Percentiles rank a stretch among this genome's conserved stretches.
Conservation (phyloP, 2,329 filamentous ascomycete genomes). For the Paracamarosporium sp. region DNA sequence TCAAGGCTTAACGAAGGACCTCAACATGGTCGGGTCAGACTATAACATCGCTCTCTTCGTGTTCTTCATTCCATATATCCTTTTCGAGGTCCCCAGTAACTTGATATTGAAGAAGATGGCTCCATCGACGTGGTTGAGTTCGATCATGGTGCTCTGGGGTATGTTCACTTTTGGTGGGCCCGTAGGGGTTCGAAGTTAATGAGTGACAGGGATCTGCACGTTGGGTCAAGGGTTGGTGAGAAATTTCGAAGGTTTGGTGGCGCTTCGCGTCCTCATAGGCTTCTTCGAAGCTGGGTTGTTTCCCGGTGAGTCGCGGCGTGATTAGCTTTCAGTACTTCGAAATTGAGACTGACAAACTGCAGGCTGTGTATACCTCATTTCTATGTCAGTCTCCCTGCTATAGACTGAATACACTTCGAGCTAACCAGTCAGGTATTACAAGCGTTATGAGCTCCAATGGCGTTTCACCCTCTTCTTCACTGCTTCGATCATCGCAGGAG, state of each 20-base stretch:
- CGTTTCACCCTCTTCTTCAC: slow-evolving; percentile 51
- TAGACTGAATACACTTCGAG: not conserved
- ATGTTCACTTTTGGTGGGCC: too few species aligned
- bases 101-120: slow-evolving; percentile 48
- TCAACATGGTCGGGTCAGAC: slow-evolving; percentile 43
- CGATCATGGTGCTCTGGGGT: slow-evolving; percentile 49
- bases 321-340: too few species aligned
- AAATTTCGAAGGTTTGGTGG: slow-evolving; percentile 55
- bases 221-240: slow-evolving; percentile 56
- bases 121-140: slow-evolving; percentile 48
- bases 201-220: slow-evolving; percentile 49
- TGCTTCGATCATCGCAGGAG: slow-evolving; percentile 50
- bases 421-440: slow-evolving; percentile 44
- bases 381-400: slow-evolving; percentile 22
- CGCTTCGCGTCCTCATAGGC: slow-evolving; percentile 51
- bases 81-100: slow-evolving; percentile 47
- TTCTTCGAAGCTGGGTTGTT: slow-evolving; percentile 48
- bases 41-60: slow-evolving; percentile 49
- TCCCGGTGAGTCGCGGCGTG: slow-evolving; percentile 31
- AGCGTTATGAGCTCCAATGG: slow-evolving; percentile 52
- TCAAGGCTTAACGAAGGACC: slow-evolving; percentile 46
- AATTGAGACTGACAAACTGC: too few species aligned
- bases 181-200: too few species aligned
- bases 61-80: slow-evolving; percentile 48
- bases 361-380: slow-evolving; percentile 41